Percentiles rank a stretch among this genome's conserved stretches.
Evolutionary conservation across 768 basidiomycete genomes (phyloP).

Genomic region (Lentinula guzmanii): DNA sequence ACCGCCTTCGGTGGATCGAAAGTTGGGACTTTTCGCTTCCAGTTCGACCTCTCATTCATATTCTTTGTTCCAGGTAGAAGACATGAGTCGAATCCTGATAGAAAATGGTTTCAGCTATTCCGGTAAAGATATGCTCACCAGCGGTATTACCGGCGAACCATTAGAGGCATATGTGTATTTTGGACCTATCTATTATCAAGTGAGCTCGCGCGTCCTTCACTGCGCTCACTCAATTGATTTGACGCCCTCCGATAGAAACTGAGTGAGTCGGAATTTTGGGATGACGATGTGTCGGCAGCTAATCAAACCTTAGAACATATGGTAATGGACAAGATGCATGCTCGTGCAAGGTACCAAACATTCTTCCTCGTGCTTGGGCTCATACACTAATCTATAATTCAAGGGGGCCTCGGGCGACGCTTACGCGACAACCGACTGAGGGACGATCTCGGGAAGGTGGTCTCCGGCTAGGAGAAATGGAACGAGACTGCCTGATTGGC

Average conservation of each 20-base stretch:
- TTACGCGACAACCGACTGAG: conserved; percentile 97
- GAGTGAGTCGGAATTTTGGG: conserved; percentile 49
- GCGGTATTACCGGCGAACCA: conserved; percentile 95
- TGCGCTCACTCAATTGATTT: conserved; percentile 4
- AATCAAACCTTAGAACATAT: conserved; percentile 66
- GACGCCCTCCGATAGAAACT: conserved; percentile 60
- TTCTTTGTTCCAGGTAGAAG: conserved; percentile 62
- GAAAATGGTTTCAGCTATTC: conserved; percentile 95
- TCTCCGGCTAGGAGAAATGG: conserved; percentile 97
- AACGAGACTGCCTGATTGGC: conserved; percentile 96
- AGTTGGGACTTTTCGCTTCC: conserved; percentile 31
- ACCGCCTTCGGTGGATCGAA: conserved; percentile 98
- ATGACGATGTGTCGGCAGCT: conserved; percentile 11
- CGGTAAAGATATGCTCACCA: conserved; percentile 99
- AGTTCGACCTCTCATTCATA: not conserved
- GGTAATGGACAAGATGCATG: conserved; percentile 99
- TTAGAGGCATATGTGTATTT: conserved; percentile 98
- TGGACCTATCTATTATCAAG: conserved; percentile 97
- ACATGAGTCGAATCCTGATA: conserved; percentile 95
- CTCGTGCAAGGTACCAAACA: conserved; percentile 74
- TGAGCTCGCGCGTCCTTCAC: conserved; percentile 21
- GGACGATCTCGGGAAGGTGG: conserved; percentile 98
- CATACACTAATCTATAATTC: conserved; percentile 9
- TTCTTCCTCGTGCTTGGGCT: conserved; percentile 1
- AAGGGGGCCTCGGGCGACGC: conserved; percentile 91